Base-by-base conservation (phyloP, 2,329 filamentous ascomycete genomes). In the Xylariaceae sp. region DNA sequence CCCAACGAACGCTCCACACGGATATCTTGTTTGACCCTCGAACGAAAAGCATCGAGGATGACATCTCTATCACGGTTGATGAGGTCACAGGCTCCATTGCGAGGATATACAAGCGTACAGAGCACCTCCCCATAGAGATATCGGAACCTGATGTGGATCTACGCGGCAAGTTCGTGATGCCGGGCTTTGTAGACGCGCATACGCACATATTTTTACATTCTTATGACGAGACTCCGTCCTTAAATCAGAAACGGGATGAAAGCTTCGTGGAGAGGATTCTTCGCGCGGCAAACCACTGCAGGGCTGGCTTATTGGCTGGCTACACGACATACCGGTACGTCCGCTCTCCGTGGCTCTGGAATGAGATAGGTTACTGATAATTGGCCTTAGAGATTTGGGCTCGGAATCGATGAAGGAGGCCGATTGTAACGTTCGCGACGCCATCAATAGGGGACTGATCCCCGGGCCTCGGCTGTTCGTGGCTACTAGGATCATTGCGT, bases 401-500 rank as follows among this genome's bases (percentile, higher is more conserved):
- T 79, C 79, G 2, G 80, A 83, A 61, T 73, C 74, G 1, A 74
- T 81, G 59, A 69, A 72, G 44, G 75, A 76, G 21, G 74, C 74
- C 40, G 80, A 83, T 65, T 73, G 76, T 41, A 76, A 77, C 51
- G 61, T 83, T 0, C 75, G 80, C 6, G 79, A 83, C 65, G 74
- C 75, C 41, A 75, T 83, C 59, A 79, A 79, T 56, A 75, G 80
- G 3, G 80, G 79, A 2, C 59, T 83, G 6, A 75, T 73, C 1
- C 79, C 80, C 0, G 81, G 81, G 0, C 80, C 81, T 0, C 74
- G 81, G 0, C 71, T 83, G 9, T 81, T 81, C 64, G 79, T 82
- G 19, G 79, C 79, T 2, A 81, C 79, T 0, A 71, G 77, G 46
- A 71, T 73, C 2, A 62, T 83, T 2, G 78, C 79, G 3, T 75